Conservation (phyloP, 1,139 yeast species). For the Blastobotrys malaysiensis region DNA sequence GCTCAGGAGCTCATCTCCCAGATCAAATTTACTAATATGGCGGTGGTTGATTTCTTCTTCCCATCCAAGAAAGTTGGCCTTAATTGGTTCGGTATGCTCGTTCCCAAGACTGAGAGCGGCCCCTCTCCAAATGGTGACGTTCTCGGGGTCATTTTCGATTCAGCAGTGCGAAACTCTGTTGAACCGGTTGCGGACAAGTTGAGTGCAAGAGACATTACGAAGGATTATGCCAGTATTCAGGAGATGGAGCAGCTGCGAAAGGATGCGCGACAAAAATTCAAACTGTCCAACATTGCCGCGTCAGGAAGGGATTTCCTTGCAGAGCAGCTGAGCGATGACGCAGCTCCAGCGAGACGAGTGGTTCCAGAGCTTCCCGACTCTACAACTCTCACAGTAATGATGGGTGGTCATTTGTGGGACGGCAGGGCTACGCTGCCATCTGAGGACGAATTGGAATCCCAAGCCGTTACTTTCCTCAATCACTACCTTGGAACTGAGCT, state of each 20-base stretch:
- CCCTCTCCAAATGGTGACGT: constrained; percentile 51
- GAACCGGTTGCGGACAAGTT: constrained; percentile 14
- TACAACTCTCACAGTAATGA: constrained; percentile 79
- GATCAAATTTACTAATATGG: constrained; percentile 30
- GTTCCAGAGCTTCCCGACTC: constrained; percentile 4
- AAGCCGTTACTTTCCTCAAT: constrained; percentile 45
- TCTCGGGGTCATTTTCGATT: constrained; percentile 86
- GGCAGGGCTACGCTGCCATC: constrained; percentile 20
- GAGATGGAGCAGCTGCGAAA: neutral
- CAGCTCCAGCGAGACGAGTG: neutral
- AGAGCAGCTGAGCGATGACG: constrained; percentile 13
- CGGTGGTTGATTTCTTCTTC: constrained; percentile 34
- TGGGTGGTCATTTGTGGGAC: constrained; percentile 71
- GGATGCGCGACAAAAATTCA: neutral
- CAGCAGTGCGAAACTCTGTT: constrained; percentile 50
- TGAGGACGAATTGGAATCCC: constrained; percentile 36
- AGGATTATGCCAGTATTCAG: neutral
- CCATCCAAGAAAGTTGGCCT: constrained; percentile 27
- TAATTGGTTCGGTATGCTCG: constrained; percentile 82
- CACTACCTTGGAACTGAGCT: constrained; percentile 48
- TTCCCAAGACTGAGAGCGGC: constrained; percentile 47
- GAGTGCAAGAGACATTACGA: neutral
- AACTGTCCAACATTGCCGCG: neutral
- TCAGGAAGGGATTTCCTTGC: constrained; percentile 6
- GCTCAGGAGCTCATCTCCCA: constrained; percentile 17